Conservation (phyloP, 345 rosid genomes). For the Salix udensis region DNA sequence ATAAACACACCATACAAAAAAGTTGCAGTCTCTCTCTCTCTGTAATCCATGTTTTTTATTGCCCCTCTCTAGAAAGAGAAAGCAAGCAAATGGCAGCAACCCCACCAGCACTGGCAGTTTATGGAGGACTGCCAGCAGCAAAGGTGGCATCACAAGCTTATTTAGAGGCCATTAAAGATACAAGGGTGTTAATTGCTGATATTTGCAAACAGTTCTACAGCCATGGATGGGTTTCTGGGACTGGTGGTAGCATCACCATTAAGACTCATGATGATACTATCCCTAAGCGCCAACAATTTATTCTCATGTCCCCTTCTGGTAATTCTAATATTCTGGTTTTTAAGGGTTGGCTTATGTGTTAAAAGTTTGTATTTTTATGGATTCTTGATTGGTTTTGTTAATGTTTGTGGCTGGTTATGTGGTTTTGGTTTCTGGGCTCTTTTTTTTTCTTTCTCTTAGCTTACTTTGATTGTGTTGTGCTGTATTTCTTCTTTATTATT, state of each 20-base stretch:
- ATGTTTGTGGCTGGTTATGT: neutral
- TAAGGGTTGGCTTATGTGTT: neutral
- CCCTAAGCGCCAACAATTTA: slow-evolving; percentile 67
- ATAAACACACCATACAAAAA: neutral
- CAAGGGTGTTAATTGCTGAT: slow-evolving; percentile 58
- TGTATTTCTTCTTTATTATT: neutral
- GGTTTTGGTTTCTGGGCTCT: slow-evolving; percentile 2
- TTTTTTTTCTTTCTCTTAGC: neutral
- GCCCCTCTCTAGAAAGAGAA: neutral
- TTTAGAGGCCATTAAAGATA: slow-evolving; percentile 64
- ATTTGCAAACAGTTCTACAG: slow-evolving; percentile 83
- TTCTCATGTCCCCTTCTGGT: slow-evolving; percentile 99
- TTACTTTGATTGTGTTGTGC: neutral
- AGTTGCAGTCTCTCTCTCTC: neutral
- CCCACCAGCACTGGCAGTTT: neutral
- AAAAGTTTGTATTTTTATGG: neutral
- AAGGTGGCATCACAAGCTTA: slow-evolving; percentile 57
- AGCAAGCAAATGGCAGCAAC: neutral
- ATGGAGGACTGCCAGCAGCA: slow-evolving; percentile 4
- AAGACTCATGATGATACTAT: slow-evolving; percentile 76
- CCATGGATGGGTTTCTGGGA: slow-evolving; percentile 94
- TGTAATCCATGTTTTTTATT: neutral
- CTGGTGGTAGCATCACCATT: slow-evolving; percentile 88
- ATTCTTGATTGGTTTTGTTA: neutral
- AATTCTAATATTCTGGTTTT: neutral